Evolutionary conservation across 139 green algal genomes (phyloP).

Genomic region (Spirogloea muscicola): DNA sequence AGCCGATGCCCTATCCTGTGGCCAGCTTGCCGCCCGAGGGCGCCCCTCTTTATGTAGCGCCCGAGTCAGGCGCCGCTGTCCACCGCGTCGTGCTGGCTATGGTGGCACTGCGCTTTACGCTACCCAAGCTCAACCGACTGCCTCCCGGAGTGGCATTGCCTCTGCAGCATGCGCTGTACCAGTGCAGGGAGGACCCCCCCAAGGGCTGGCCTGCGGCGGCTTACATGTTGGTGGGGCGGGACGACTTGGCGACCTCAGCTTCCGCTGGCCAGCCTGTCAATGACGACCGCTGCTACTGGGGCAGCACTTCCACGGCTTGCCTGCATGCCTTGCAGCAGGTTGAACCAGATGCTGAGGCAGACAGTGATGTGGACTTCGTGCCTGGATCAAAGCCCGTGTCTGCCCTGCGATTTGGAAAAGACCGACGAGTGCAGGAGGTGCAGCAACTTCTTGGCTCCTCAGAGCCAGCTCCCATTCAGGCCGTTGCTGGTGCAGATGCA

Average conservation of each 20-base stretch:
- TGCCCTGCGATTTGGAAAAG: conserved; percentile 65
- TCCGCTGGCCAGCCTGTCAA: background rate
- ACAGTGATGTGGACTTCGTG: background rate
- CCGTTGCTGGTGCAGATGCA: conserved; percentile 11
- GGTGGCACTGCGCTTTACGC: conserved; percentile 53
- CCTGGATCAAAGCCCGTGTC: conserved; percentile 13
- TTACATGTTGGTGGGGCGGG: conserved; percentile 75
- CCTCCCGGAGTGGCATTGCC: conserved; percentile 70
- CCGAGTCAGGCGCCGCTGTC: too few relatives aligned
- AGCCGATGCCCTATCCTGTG: too few relatives aligned
- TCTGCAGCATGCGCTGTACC: conserved; percentile 65
- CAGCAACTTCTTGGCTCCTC: conserved; percentile 49
- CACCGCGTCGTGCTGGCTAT: conserved; percentile 28
- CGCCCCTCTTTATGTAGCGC: too few relatives aligned
- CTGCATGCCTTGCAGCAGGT: background rate
- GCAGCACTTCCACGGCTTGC: background rate
- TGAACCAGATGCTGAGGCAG: background rate
- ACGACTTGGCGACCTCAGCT: conserved; percentile 71
- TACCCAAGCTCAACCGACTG: conserved; percentile 63
- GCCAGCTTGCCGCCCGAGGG: too few relatives aligned
- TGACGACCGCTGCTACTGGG: background rate
- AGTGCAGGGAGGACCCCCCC: conserved; percentile 61
- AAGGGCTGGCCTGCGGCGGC: conserved; percentile 70
- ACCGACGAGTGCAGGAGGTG: conserved; percentile 68
- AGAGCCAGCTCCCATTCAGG: conserved; percentile 40